phyloP scores from a whole-genome alignment of 2,329 filamentous ascomycete species.

The Apiospora koreana region DNA sequence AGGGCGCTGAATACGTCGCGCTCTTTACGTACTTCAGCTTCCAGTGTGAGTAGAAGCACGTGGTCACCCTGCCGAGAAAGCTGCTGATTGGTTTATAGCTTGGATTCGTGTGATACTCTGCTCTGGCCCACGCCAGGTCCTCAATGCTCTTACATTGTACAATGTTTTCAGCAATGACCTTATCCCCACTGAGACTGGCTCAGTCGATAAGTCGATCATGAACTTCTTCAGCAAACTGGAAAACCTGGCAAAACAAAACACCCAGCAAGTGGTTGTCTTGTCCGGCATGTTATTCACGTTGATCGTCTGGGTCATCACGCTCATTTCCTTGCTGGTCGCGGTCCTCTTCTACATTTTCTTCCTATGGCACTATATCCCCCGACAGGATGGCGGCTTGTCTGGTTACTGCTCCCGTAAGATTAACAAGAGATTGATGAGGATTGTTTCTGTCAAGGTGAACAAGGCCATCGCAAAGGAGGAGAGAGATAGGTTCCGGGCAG shows the following conservation, averaged over 20 bases:
- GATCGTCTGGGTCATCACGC: slow-evolving; percentile 83
- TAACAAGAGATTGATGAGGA: slow-evolving; percentile 79
- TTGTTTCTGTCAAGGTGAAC: slow-evolving; percentile 85
- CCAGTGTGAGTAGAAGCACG: slow-evolving; percentile 51
- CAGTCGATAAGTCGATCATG: slow-evolving; percentile 63
- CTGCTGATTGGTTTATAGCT: slow-evolving; percentile 47
- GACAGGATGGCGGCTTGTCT: slow-evolving; percentile 74
- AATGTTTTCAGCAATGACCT: slow-evolving; percentile 79
- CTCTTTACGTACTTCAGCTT: slow-evolving; percentile 87
- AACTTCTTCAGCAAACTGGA: slow-evolving; percentile 85
- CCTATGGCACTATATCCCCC: slow-evolving; percentile 88
- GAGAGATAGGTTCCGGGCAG: slow-evolving; percentile 55
- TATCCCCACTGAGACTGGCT: slow-evolving; percentile 52
- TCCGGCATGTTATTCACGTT: slow-evolving; percentile 92
- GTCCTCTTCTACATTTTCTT: slow-evolving; percentile 83
- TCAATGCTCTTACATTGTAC: slow-evolving; percentile 88
- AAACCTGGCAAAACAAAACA: slow-evolving; percentile 70
- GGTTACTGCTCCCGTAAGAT: slow-evolving; percentile 92
- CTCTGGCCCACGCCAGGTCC: slow-evolving; percentile 85
- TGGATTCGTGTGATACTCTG: slow-evolving; percentile 89
- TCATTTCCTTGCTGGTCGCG: slow-evolving; percentile 73
- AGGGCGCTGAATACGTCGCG: slow-evolving; percentile 86
- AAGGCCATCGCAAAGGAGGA: slow-evolving; percentile 83
- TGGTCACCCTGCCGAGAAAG: background rate
- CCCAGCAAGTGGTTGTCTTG: slow-evolving; percentile 78